Evolutionary conservation across 2,329 filamentous ascomycete species (phyloP).

Genomic region (Xylaria digitata): DNA sequence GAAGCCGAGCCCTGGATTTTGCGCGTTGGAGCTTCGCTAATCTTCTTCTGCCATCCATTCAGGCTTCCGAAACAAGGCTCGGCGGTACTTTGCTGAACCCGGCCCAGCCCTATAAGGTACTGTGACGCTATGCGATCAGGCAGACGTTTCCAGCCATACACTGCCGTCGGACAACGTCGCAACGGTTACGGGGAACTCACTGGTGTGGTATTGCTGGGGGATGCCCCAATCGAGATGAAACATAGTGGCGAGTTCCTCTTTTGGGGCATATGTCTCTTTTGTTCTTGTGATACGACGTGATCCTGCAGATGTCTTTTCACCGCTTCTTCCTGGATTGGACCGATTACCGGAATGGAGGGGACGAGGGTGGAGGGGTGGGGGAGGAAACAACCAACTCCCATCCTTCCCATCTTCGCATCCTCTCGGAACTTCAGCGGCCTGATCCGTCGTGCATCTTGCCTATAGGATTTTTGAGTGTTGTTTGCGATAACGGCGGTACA

Average conservation of each 20-base stretch:
- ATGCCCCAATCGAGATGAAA: constrained; percentile 31
- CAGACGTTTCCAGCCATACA: constrained; percentile 5
- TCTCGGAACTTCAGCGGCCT: constrained; percentile 32
- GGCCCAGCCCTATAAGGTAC: constrained; percentile 33
- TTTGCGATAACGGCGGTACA: constrained; percentile 3
- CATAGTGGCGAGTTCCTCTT: constrained; percentile 24
- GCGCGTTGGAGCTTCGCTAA: neutral
- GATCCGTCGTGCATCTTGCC: constrained; percentile 29
- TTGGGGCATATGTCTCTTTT: constrained; percentile 31
- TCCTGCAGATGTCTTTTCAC: constrained; percentile 33
- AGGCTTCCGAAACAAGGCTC: constrained; percentile 5
- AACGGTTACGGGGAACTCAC: constrained; percentile 22
- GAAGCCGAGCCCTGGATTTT: neutral
- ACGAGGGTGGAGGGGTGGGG: neutral
- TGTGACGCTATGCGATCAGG: constrained; percentile 21
- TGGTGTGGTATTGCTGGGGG: constrained; percentile 10
- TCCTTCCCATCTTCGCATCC: constrained; percentile 33
- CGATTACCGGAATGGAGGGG: constrained; percentile 13
- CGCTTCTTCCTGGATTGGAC: constrained; percentile 20
- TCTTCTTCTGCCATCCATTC: neutral
- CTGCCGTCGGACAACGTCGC: constrained; percentile 13
- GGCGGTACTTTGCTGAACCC: constrained; percentile 5
- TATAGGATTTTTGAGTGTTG: constrained; percentile 2
- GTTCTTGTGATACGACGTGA: constrained; percentile 26
- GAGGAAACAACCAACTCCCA: constrained; percentile 24